Base-by-base conservation (phyloP, 2,329 filamentous ascomycete species). In the Diaporthe caulivora region DNA sequence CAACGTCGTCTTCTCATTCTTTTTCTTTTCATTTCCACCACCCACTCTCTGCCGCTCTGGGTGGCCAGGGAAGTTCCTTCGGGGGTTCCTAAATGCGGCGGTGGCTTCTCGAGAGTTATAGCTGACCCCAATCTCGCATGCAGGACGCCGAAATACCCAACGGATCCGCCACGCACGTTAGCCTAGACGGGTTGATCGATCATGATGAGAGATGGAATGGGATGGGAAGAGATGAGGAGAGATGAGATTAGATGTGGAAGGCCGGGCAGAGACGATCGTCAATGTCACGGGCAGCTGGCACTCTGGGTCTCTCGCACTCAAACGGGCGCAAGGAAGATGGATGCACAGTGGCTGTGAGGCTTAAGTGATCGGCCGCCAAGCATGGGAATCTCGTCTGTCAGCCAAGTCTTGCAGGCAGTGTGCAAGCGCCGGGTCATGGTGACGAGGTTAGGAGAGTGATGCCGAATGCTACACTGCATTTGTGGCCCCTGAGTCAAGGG, bases 401-500 rank as follows among this genome's bases (percentile, higher is more conserved):
- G 31, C 18, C 24, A 11, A 11, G 58, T 44, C 40, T n/a, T 34
- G 40, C 60, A 65, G 29, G 37, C 37, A 29, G 40, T 58, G 54
- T 5, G 21, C 53, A 57, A 60, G 62, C 62, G 62, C 62, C 62
- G 62, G 62, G 29, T 37, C 17, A 21, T 17, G 13, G 62, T 24
- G 44, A 37, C 44, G 26, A 37, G 44, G 49, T 65, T 65, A n/a
- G 62, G 29, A 17, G 6, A 3, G n/a, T 65, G 18, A 51, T 65
- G 42, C 42, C 60, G 42, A 65, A 51, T 40, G 68, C 53, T 29
- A 49, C 51, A 37, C 26, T 47, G 26, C 42, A 40, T 58, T 49
- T 70, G 54, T 49, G 34, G 54, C 68, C 68, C 68, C 68, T 70
- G 68, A 70, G 68, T 70, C 68, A 60, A 70, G 42, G 55, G 29